phyloP scores from a whole-genome alignment of 2,329 filamentous ascomycete species.

The Colletotrichum falcatum region DNA sequence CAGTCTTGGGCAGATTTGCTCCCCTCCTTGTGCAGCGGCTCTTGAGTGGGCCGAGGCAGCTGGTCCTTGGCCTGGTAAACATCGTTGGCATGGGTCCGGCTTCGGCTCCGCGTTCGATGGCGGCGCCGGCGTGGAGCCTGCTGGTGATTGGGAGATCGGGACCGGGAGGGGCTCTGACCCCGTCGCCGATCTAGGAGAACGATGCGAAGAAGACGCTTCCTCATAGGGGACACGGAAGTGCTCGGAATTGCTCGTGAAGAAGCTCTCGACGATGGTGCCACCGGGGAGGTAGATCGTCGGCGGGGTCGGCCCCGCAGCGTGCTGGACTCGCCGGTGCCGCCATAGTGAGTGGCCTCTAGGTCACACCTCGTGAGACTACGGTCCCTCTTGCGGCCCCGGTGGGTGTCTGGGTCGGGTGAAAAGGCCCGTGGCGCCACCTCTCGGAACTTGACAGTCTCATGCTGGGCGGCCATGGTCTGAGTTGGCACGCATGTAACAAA shows the following conservation, averaged over 20 bases:
- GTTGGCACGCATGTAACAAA: neutral
- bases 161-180: slow-evolving; percentile 58
- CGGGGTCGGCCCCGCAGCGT: slow-evolving; percentile 57
- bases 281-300: slow-evolving; percentile 54
- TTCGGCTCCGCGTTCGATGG: slow-evolving; percentile 55
- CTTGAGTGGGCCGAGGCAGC: slow-evolving; percentile 25
- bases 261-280: slow-evolving; percentile 47
- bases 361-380: slow-evolving; percentile 52
- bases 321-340: slow-evolving; percentile 57
- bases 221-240: slow-evolving; percentile 54
- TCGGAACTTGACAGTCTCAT: slow-evolving; percentile 26
- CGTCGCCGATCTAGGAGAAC: slow-evolving; percentile 56
- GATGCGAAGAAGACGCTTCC: slow-evolving; percentile 56
- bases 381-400: slow-evolving; percentile 55
- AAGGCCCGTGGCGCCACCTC: slow-evolving; percentile 27
- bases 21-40: slow-evolving; percentile 24
- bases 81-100: slow-evolving; percentile 45
- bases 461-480: slow-evolving; percentile 23
- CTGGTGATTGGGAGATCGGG: slow-evolving; percentile 51
- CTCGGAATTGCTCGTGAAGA: slow-evolving; percentile 50
- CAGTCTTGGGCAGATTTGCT: slow-evolving; percentile 21
- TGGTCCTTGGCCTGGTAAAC: slow-evolving; percentile 25
- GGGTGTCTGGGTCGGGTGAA: slow-evolving; percentile 37
- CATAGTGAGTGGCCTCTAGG: slow-evolving; percentile 49
- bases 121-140: slow-evolving; percentile 49